These are phyloP conservation scores for Sporothrix pallida DNA, from an alignment of 2,329 filamentous ascomycete species.

Conservation along the genomic window DNA sequence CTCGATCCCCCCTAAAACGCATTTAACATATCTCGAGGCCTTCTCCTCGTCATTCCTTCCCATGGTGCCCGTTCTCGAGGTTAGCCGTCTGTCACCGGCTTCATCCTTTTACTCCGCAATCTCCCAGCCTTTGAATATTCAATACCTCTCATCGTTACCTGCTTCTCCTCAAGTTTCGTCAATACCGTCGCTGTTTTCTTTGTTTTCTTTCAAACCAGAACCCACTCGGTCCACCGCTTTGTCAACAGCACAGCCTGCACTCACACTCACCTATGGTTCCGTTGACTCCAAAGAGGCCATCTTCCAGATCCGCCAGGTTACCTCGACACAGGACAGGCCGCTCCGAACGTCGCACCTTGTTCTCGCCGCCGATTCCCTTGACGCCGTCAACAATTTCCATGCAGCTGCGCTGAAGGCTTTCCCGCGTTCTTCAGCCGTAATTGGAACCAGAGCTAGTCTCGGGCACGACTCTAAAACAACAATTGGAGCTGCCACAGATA, in stretches of 20 bases:
- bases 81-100: constrained; percentile 78
- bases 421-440: constrained; percentile 54
- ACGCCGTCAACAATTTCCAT: constrained; percentile 74
- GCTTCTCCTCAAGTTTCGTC: not conserved
- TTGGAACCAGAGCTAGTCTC: constrained; percentile 35
- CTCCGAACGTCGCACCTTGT: constrained; percentile 59
- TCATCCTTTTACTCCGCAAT: constrained; percentile 84
- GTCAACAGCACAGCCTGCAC: constrained; percentile 41
- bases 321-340: constrained; percentile 47
- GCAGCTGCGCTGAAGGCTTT: constrained; percentile 68
- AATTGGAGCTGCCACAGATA: constrained; percentile 14
- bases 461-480: constrained; percentile 20
- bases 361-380: constrained; percentile 69
- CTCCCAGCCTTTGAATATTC: constrained; percentile 77
- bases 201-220: not conserved
- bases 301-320: constrained; percentile 54
- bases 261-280: constrained; percentile 55
- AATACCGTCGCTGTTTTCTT: not conserved
- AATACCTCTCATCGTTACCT: constrained; percentile 59
- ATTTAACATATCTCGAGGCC: constrained; percentile 26
- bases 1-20: constrained; percentile 20
- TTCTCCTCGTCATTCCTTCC: constrained; percentile 27
- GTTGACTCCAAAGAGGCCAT: constrained; percentile 46
- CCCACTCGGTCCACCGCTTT: constrained; percentile 36
- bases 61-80: constrained; percentile 62